Evolutionary conservation across 768 basidiomycete species (phyloP), one percentile per base, ranked within the genome.

Genomic region (Boletus rufocinnamomeus): DNA sequence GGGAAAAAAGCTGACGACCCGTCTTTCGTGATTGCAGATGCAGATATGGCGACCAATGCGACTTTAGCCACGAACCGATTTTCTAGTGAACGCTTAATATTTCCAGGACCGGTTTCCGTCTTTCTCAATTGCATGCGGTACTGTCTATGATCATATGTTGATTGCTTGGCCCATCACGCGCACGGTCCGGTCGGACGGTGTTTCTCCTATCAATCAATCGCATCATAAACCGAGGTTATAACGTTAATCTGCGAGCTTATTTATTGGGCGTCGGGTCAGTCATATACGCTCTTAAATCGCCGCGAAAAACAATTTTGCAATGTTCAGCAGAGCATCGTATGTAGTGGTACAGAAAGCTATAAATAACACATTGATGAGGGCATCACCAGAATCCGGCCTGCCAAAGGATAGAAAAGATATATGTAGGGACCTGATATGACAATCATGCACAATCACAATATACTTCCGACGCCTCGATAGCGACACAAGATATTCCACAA

Each of bases 11-110:
- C 79, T 81, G 69, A 82, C 75, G 53, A 48, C 34, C 70, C 47
- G 54, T 59, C 58, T 61, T 79, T 76, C 75, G 76, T 76, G 74
- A 79, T 28, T 76, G 80, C 83, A 93, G 91, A 84, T 93, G 91
- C 84, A 86, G 84, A 81, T 92, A 86, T 69, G 91, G 91, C 58
- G 91, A 93, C 78, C 86, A 86, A 74, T 93, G 91, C 79, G 89
- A 91, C 76, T 93, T 88, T 75, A 81, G 84, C 66, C 91, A 93
- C 70, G 91, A 83, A 67, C 73, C 75, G 19, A 68, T 74, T 50
- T 76, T 72, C 54, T 74, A 73, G 62, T 50, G 28, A 9, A 21
- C 6, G 37, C 50, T 28, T 23, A 43, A 35, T 44, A 35, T 40
- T 51, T 14, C 25, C 45, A 32, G 44, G 21, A 49, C 43, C 21